Conservation (phyloP, 73 alveolate species). For the Effrenium voratum region DNA sequence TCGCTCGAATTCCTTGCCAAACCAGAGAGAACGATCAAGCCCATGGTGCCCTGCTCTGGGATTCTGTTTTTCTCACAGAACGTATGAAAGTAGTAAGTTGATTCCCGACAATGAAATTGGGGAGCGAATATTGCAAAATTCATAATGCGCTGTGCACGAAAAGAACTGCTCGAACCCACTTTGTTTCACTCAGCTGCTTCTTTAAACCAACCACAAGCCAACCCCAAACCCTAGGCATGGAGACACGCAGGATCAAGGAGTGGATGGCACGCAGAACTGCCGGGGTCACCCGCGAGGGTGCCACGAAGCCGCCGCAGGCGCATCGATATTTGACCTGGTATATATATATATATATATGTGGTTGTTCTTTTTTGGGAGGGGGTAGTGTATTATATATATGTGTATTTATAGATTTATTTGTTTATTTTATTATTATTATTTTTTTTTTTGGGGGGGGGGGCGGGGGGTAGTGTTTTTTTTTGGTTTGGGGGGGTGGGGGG, state of each 20-base stretch:
- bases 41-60: background rate
- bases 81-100: background rate
- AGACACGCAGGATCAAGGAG: slow-evolving; percentile 24
- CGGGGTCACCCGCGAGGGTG: slow-evolving; percentile 46
- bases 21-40: too few species aligned
- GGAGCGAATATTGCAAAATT: too few species aligned
- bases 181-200: background rate
- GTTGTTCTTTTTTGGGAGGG: too few species aligned
- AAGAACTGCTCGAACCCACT: background rate
- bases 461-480: too few species aligned
- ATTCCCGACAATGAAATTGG: too few species aligned
- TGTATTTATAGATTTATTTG: background rate
- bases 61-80: background rate
- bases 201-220: background rate
- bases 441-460: too few species aligned
- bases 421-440: background rate
- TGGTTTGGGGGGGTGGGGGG: too few species aligned
- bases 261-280: slow-evolving; percentile 48
- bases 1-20: too few species aligned
- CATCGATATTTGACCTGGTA: background rate
- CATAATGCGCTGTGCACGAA: too few species aligned
- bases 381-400: too few species aligned
- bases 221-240: too few species aligned
- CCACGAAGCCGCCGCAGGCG: background rate
- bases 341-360: background rate